Conservation (phyloP, 2,329 filamentous ascomycete species). For the Fusarium sp. region DNA sequence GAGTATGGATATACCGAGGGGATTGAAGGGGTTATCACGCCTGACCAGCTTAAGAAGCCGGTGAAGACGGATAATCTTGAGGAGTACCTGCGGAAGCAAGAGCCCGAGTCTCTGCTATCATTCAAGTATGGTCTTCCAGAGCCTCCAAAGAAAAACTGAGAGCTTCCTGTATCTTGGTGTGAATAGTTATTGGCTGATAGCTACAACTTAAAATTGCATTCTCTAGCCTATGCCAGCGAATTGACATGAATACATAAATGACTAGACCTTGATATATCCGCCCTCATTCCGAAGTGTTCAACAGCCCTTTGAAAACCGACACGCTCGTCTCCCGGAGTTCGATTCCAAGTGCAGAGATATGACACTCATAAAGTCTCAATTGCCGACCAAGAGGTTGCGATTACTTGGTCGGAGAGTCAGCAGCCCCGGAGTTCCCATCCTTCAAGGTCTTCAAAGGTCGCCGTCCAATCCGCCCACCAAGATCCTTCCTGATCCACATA, state of each 20-base stretch:
- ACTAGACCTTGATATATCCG: too few relatives aligned
- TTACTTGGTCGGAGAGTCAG: background rate
- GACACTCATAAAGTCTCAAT: accelerated
- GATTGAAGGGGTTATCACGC: slow-evolving; percentile 51
- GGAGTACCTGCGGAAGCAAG: slow-evolving; percentile 45
- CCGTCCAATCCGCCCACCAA: slow-evolving; percentile 1
- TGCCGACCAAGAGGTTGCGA: too few relatives aligned
- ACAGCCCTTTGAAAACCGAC: background rate
- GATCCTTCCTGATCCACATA: slow-evolving; percentile 17
- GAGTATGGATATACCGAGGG: slow-evolving; percentile 58
- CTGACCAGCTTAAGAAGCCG: slow-evolving; percentile 52
- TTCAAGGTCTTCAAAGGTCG: background rate
- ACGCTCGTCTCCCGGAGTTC: background rate
- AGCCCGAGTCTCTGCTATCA: slow-evolving; percentile 13
- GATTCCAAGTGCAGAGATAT: background rate
- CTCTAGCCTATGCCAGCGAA: background rate
- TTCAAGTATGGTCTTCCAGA: background rate
- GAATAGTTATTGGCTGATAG: too few relatives aligned
- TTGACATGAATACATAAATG: background rate
- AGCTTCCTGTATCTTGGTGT: accelerated
- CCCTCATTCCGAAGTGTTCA: too few relatives aligned
- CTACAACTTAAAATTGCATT: background rate
- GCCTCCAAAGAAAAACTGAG: background rate
- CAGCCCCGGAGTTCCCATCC: background rate
- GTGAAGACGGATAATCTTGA: slow-evolving; percentile 46